A percentile compares a stretch with the other conserved stretches of the same genome.
Evolutionary conservation across 495 filamentous ascomycete genomes (phyloP).

Genomic region (Lasiosphaeria miniovina): DNA sequence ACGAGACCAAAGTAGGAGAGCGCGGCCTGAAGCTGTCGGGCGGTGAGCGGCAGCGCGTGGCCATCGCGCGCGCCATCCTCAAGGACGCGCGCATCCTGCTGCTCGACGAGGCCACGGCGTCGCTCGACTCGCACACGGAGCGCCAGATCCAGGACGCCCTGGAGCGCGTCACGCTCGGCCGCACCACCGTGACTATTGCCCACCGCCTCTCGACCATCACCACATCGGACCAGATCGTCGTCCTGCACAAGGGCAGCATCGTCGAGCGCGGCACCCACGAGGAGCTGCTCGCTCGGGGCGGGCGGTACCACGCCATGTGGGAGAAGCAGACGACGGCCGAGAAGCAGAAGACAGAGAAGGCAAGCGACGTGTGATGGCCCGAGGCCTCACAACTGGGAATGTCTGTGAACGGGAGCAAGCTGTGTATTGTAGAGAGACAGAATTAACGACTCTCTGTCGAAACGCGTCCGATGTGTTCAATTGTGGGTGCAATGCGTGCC

Average conservation of each 20-base stretch:
- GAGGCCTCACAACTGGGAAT: too few relatives aligned
- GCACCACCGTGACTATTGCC: conserved; percentile 60
- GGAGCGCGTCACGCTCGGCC: conserved; percentile 66
- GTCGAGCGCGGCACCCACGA: conserved; percentile 79
- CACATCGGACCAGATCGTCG: conserved; percentile 84
- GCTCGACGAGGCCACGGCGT: conserved; percentile 92
- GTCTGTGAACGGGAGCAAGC: too few relatives aligned
- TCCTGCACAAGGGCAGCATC: conserved; percentile 78
- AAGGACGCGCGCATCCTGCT: conserved; percentile 92
- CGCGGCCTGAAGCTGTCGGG: conserved; percentile 91
- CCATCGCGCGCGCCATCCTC: conserved; percentile 88
- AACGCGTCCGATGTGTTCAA: too few relatives aligned
- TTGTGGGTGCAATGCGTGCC: too few relatives aligned
- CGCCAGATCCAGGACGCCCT: conserved; percentile 85
- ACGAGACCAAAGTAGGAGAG: conserved; percentile 87
- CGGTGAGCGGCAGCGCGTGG: conserved; percentile 92
- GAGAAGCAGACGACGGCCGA: conserved; percentile 59
- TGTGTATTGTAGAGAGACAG: too few relatives aligned
- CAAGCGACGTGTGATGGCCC: too few relatives aligned
- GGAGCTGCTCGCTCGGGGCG: conserved; percentile 68
- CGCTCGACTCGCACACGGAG: conserved; percentile 88
- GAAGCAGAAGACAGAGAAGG: conserved; percentile 14
- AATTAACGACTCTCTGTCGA: too few relatives aligned
- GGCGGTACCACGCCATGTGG: conserved; percentile 88
- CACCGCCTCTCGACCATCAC: conserved; percentile 92